phyloP scores from a whole-genome alignment of 371 early-diverging fungal genomes.

The Nosema muscidifuracis region DNA sequence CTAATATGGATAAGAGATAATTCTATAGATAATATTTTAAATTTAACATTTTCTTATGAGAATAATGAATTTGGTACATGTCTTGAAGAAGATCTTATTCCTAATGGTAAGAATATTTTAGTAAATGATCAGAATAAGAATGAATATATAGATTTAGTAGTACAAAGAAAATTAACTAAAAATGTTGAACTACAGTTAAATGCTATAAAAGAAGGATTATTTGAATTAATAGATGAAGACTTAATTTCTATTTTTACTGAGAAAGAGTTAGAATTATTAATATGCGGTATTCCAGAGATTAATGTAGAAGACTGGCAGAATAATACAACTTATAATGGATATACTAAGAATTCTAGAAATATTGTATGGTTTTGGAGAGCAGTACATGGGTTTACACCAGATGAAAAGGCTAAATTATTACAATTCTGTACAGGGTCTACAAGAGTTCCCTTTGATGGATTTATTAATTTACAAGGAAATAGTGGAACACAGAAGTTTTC shows the following conservation, averaged over 20 bases:
- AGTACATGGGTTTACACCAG: conserved; percentile 86
- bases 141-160: conserved; percentile 82
- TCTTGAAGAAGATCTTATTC: conserved; percentile 75
- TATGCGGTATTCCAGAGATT: conserved; percentile 90
- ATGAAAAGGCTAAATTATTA: conserved; percentile 86
- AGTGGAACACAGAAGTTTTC: conserved; percentile 90
- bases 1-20: conserved; percentile 92
- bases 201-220: conserved; percentile 83
- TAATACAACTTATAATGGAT: conserved; percentile 85
- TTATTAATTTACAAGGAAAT: conserved; percentile 80
- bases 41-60: conserved; percentile 83
- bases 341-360: conserved; percentile 72
- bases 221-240: conserved; percentile 79
- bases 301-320: conserved; percentile 98
- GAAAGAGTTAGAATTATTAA: conserved; percentile 90
- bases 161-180: conserved; percentile 73
- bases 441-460: conserved; percentile 90
- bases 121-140: conserved; percentile 91
- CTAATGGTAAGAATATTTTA: conserved; percentile 75
- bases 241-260: conserved; percentile 88
- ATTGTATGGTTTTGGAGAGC: conserved; percentile 98
- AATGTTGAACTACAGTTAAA: conserved; percentile 84
- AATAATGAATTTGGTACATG: conserved; percentile 81
- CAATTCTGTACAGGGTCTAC: conserved; percentile 96
- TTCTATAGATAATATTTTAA: conserved; percentile 82